Conservation (phyloP, 2,329 filamentous ascomycete species). For the Monilinia vaccinii-corymbosi region DNA sequence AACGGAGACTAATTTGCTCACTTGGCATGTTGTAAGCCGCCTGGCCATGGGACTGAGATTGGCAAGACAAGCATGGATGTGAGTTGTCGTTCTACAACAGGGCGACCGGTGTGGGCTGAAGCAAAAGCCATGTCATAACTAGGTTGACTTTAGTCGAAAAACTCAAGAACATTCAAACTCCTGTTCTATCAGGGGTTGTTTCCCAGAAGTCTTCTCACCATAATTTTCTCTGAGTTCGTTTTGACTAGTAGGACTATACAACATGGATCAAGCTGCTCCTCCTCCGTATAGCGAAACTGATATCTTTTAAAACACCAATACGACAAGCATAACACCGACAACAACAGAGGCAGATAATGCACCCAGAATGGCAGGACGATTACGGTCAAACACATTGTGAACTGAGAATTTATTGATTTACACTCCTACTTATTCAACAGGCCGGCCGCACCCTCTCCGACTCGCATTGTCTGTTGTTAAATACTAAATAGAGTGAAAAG, state of each 20-base stretch:
- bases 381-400: constrained; percentile 18
- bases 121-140: not conserved
- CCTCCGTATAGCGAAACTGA: constrained; percentile 51
- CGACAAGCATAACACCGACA: constrained; percentile 13
- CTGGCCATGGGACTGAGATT: not conserved
- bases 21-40: not conserved
- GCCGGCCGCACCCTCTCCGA: not conserved
- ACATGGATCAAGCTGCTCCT: constrained; percentile 30
- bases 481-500: not conserved
- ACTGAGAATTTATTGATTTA: constrained; percentile 20
- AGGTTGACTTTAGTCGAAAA: not conserved
- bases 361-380: constrained; percentile 24
- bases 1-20: not conserved
- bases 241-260: not conserved
- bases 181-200: not conserved
- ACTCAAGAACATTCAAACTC: not conserved
- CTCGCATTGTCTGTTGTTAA: not conserved
- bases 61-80: not conserved
- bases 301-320: constrained; percentile 39
- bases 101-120: not conserved
- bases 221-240: not conserved
- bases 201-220: not conserved
- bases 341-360: constrained; percentile 31
- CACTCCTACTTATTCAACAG: constrained; percentile 23
- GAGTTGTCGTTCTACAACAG: not conserved